Evolutionary conservation across 305 asterid genomes (phyloP).

Genomic region (Fraxinus velutina): DNA sequence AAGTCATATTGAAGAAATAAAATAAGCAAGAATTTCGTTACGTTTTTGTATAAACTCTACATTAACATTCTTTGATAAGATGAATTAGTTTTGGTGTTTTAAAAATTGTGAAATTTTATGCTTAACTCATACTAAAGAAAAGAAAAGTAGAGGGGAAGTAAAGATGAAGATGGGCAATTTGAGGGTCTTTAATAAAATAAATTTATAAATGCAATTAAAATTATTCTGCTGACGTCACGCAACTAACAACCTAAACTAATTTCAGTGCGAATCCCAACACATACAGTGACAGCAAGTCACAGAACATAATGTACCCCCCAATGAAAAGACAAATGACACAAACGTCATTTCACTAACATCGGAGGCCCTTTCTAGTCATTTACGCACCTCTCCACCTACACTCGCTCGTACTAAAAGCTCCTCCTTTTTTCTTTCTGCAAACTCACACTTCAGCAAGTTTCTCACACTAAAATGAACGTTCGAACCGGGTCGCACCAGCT

Average conservation of each 20-base stretch:
- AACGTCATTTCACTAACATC: slow-evolving; percentile 27
- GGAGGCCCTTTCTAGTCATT: slow-evolving; percentile 8
- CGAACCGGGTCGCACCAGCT: slow-evolving; percentile 89
- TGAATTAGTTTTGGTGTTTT: background rate
- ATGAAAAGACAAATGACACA: slow-evolving; percentile 29
- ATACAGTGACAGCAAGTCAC: slow-evolving; percentile 30
- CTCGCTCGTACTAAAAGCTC: slow-evolving; percentile 26
- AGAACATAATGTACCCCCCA: slow-evolving; percentile 20
- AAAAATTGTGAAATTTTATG: no score
- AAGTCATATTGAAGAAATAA: background rate
- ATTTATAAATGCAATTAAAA: background rate
- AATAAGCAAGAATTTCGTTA: background rate
- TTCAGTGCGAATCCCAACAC: slow-evolving; percentile 24
- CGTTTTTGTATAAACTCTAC: background rate
- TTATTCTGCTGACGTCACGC: background rate
- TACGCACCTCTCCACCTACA: slow-evolving; percentile 16
- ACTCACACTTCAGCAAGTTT: background rate
- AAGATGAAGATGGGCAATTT: background rate
- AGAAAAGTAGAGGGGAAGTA: background rate
- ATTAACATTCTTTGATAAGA: background rate
- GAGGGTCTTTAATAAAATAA: background rate
- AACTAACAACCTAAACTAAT: slow-evolving; percentile 23
- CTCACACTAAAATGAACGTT: slow-evolving; percentile 37
- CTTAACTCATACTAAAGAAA: no score
- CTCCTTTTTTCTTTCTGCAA: slow-evolving; percentile 5